A percentile compares a stretch with the other conserved stretches of the same genome.
These are phyloP conservation scores for Macrolepiota albuminosa DNA, from an alignment of 768 basidiomycete genomes.

Conservation along the genomic window DNA sequence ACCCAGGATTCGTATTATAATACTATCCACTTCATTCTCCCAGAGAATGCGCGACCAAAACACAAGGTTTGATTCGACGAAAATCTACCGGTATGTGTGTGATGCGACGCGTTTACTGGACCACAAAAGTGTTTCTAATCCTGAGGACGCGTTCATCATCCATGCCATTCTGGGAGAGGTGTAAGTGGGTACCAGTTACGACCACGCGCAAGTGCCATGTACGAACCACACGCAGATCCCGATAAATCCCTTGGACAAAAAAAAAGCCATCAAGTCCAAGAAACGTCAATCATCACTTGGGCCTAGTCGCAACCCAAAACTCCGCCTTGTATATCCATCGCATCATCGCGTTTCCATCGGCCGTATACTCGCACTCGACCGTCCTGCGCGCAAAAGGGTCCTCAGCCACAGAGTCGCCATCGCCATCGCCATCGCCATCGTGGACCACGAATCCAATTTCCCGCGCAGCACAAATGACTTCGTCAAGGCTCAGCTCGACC, in stretches of 20 bases:
- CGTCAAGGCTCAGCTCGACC: constrained; percentile 60
- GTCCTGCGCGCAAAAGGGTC: constrained; percentile 27
- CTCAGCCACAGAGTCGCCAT: neutral
- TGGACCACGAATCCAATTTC: constrained; percentile 51
- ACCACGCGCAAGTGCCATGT: too few species aligned
- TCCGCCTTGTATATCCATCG: constrained; percentile 63
- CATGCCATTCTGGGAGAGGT: neutral
- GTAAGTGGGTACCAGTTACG: neutral
- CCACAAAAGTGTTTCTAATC: neutral
- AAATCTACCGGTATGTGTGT: too few species aligned
- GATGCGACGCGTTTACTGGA: constrained; percentile 6
- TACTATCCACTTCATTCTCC: too few species aligned
- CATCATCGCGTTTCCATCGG: constrained; percentile 63
- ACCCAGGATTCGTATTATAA: too few species aligned
- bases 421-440: constrained; percentile 11
- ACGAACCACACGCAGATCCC: too few species aligned
- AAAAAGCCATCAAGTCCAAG: too few species aligned
- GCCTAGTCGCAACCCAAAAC: constrained; percentile 58
- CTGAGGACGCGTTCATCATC: neutral
- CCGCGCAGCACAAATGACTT: constrained; percentile 46
- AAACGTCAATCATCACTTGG: constrained; percentile 11
- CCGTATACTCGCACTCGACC: constrained; percentile 64
- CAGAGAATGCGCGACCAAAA: too few species aligned
- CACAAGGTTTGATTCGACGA: too few species aligned
- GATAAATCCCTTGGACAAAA: too few species aligned